Evolutionary conservation across 2,329 filamentous ascomycete genomes (phyloP).

Genomic region (Colletotrichum higginsianum): DNA sequence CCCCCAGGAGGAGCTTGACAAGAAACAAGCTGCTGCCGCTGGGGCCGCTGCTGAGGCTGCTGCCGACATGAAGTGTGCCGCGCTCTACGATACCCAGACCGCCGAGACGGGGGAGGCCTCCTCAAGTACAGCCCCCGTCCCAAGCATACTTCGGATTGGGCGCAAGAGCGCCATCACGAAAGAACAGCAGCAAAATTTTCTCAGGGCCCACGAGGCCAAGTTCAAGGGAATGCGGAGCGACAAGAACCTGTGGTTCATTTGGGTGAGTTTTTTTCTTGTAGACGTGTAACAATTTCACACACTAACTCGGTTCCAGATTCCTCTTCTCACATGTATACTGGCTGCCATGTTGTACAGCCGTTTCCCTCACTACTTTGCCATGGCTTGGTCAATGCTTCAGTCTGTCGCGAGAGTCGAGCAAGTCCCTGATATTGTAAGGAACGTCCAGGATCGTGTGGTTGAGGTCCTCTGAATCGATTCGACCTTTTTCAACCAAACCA

Average conservation of each 20-base stretch:
- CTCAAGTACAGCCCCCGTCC: conserved; percentile 42
- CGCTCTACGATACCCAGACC: conserved; percentile 63
- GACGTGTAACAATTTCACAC: too few species aligned
- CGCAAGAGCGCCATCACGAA: conserved; percentile 75
- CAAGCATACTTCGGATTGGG: conserved; percentile 69
- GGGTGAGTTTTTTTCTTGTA: conserved; percentile 63
- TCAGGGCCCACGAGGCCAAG: conserved; percentile 73
- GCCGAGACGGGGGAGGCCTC: conserved; percentile 55
- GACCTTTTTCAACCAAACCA: conserved; percentile 7
- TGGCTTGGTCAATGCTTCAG: conserved; percentile 39
- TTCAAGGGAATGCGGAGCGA: conserved; percentile 75
- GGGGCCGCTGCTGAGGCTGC: conserved; percentile 71
- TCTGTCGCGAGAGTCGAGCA: conserved; percentile 35
- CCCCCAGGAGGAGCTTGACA: conserved; percentile 68
- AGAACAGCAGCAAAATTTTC: conserved; percentile 75
- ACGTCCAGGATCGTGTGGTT: conserved; percentile 46
- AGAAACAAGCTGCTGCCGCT: conserved; percentile 71
- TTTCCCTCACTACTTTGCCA: conserved; percentile 62
- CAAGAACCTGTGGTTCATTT: conserved; percentile 77
- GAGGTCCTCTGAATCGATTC: conserved; percentile 43
- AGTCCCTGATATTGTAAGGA: conserved; percentile 36
- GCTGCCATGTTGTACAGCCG: conserved; percentile 66
- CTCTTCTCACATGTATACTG: conserved; percentile 64
- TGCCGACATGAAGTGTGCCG: conserved; percentile 71
- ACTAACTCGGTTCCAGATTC: conserved; percentile 59